Conservation (phyloP, 805 yeast species). For the Barnettozyma sucrosica region DNA sequence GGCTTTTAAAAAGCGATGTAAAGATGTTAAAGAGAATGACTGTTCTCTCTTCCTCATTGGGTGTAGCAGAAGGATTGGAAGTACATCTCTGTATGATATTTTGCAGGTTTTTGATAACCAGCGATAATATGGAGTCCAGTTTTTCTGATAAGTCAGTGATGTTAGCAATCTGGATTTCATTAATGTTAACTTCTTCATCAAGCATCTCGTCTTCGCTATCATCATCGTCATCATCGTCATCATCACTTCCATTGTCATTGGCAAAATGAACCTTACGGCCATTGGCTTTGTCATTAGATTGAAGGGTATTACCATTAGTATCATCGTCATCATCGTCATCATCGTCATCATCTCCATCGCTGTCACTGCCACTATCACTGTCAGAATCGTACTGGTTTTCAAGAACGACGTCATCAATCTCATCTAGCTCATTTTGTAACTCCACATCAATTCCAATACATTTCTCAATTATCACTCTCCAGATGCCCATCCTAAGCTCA, state of each 20-base stretch:
- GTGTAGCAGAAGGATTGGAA: constrained; percentile 34
- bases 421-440: constrained; percentile 82
- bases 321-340: constrained; percentile 27
- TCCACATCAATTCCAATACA: constrained; percentile 88
- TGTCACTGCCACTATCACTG: constrained; percentile 24
- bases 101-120: constrained; percentile 48
- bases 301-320: constrained; percentile 17
- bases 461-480: constrained; percentile 77
- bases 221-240: constrained; percentile 25
- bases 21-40: constrained; percentile 66
- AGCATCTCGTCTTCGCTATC: constrained; percentile 30
- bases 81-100: constrained; percentile 4
- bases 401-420: constrained; percentile 42
- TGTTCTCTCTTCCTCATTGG: constrained; percentile 52
- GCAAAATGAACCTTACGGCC: constrained; percentile 18
- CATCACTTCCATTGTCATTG: constrained; percentile 21
- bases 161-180: constrained; percentile 31
- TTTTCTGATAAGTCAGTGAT: constrained; percentile 52
- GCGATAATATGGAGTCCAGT: constrained; percentile 61
- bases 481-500: constrained; percentile 65
- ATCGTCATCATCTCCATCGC: constrained; percentile 26
- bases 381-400: constrained; percentile 25
- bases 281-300: constrained; percentile 14
- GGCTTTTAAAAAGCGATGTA: constrained; percentile 71
- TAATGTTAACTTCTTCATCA: constrained; percentile 35